Evolutionary conservation across 495 filamentous ascomycete species (phyloP), one percentile per base, ranked within the genome.

Genomic region (Chaetomium fimeti): DNA sequence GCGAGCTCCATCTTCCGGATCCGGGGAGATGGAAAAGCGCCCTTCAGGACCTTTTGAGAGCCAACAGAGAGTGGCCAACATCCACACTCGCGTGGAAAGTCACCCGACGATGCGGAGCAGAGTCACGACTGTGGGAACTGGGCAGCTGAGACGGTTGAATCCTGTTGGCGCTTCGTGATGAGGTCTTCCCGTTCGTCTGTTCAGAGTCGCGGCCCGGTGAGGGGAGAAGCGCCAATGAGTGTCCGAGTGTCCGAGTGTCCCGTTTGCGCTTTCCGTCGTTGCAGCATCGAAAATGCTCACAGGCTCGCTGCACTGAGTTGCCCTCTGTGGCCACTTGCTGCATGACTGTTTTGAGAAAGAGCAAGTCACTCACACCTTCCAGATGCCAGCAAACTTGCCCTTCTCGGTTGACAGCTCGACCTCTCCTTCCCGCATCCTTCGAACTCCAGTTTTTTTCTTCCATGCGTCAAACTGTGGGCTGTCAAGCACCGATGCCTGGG

Each of bases 21-120:
- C 49, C 60, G 60, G 60, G 49, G 49, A 55, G 51, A 7, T 62
- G 60, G 49, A 9, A 9, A 45, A 43, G 57, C 57, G 29, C 32
- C 53, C 54, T 57, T 57, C 54, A 59, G 57, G 57, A 59, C 57
- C 43, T 16, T 47, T 36, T 42, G 32, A 27, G 40, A 58, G 28
- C 55, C 38, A 58, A 58, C 38, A 18, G 24, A 43, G 6, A 45
- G 56, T 28, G 56, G 36, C 15, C 22, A 13, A 5, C 22, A 11
- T 11, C 55, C 51, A 32, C 51, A 54, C 16, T 52, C 48, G 48
- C 48, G 11, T 52, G 48, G 48, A 52, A 52, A 11, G n/a, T 22
- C n/a, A 11, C 3, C 47, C 47, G 47, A 8, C n/a, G n/a, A 49
- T 49, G 20, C 18, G 47, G 47, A 49, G 22, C 47, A 5, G 6